Evolutionary conservation across 805 yeast species (phyloP).

Genomic region (Saturnispora kantuleensis): DNA sequence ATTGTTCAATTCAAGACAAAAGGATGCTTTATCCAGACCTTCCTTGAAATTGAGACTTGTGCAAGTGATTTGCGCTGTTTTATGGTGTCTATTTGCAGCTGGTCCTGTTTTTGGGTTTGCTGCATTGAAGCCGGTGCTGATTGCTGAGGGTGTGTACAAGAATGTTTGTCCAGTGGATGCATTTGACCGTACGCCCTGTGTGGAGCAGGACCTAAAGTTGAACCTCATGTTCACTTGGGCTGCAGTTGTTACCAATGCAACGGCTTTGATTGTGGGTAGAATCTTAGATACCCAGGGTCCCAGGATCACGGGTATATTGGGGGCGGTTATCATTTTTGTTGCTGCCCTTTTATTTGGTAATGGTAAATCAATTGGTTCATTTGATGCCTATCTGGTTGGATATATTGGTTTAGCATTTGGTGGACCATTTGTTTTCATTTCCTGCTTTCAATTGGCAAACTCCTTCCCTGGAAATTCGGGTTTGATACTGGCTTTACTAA

Average conservation of each 20-base stretch:
- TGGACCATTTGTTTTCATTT: constrained; percentile 89
- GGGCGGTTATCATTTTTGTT: constrained; percentile 46
- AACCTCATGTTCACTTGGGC: constrained; percentile 79
- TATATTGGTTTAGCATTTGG: constrained; percentile 74
- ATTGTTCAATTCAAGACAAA: constrained; percentile 10
- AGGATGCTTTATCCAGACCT: constrained; percentile 13
- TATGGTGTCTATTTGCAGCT: constrained; percentile 86
- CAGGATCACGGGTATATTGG: constrained; percentile 63
- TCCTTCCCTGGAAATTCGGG: constrained; percentile 80
- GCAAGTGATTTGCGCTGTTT: constrained; percentile 64
- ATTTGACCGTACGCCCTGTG: constrained; percentile 33
- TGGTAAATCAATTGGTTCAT: constrained; percentile 15
- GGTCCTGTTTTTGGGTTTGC: constrained; percentile 96
- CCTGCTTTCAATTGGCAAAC: constrained; percentile 84
- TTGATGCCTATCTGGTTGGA: constrained; percentile 68
- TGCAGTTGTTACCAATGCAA: constrained; percentile 76
- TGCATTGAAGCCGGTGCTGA: constrained; percentile 77
- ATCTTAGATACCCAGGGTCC: constrained; percentile 78
- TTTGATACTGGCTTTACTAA: constrained; percentile 64
- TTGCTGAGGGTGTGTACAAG: constrained; percentile 67
- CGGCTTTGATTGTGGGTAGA: constrained; percentile 75
- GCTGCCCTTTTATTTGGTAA: constrained; percentile 36
- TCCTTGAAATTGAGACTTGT: constrained; percentile 26
- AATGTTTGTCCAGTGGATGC: constrained; percentile 38
- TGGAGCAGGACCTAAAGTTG: constrained; percentile 71